phyloP scores from a whole-genome alignment of 495 filamentous ascomycete species.

The Penicilliopsis zonata region DNA sequence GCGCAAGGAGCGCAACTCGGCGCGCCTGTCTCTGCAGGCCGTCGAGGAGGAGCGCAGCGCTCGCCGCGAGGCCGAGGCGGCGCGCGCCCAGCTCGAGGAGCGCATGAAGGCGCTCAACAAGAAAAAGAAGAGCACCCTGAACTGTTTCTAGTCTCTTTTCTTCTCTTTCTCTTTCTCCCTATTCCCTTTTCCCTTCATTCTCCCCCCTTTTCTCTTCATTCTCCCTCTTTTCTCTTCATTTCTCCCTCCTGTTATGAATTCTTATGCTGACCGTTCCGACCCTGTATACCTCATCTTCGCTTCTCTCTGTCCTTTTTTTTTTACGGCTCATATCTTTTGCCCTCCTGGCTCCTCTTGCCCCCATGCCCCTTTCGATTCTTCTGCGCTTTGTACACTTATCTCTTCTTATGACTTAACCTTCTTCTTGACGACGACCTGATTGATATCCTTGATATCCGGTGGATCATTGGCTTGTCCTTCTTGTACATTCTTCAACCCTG shows the following conservation, averaged over 20 bases:
- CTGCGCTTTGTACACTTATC: slow-evolving; percentile 9
- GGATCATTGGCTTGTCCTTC: slow-evolving; percentile 7
- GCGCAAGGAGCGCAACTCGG: slow-evolving; percentile 52
- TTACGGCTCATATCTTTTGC: slow-evolving; percentile 14
- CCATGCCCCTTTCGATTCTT: slow-evolving; percentile 17
- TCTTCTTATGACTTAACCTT: slow-evolving; percentile 8
- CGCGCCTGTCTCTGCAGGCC: slow-evolving; percentile 76
- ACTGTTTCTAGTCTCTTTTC: slow-evolving; percentile 63
- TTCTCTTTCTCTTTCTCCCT: slow-evolving; percentile 9
- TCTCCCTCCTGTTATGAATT: no score
- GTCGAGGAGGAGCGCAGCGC: slow-evolving; percentile 91
- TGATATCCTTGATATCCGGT: slow-evolving; percentile 9
- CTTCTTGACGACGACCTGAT: slow-evolving; percentile 3
- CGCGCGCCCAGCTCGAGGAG: slow-evolving; percentile 78
- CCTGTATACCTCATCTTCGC: no score
- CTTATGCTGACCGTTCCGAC: no score
- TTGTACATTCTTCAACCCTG: slow-evolving; percentile 13
- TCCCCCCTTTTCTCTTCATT: slow-evolving; percentile 11
- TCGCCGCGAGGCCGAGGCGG: slow-evolving; percentile 75
- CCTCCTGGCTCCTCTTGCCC: no score
- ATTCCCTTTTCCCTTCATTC: slow-evolving; percentile 12
- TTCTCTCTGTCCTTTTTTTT: slow-evolving; percentile 4
- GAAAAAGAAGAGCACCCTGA: slow-evolving; percentile 89
- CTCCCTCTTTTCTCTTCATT: slow-evolving; percentile 12
- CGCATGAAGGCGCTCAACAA: slow-evolving; percentile 82